Evolutionary conservation across 768 basidiomycete genomes (phyloP), one percentile per base, ranked within the genome.

Genomic region (Podaxis pistillaris): DNA sequence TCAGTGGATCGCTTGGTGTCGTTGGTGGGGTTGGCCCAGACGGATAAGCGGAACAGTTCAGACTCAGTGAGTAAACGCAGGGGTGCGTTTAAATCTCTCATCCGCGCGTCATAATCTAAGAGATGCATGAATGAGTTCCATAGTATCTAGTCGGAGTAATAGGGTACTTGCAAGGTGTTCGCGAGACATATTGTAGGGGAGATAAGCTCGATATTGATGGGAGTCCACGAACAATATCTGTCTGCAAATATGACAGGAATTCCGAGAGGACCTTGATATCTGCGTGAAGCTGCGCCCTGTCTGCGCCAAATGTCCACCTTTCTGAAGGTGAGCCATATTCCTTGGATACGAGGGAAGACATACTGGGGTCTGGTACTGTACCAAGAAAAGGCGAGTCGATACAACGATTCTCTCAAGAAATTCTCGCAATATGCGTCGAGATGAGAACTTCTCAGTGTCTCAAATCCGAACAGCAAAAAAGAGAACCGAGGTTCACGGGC

Each of bases 291-390:
- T 98, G 95, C 4, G 94, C 86, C 2, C 94, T 88, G 73, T 93
- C 93, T 26, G 93, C 91, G n/a, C 96, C 97, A 71, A 88, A 97
- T 3, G 96, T 90, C 96, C 96, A 98, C 68, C 96, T 98, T 68
- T 1, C 24, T 58, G 38, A 28, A n/a, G 62, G 2, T 64, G 54
- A 53, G 46, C 26, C 58, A 30, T 65, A 11, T n/a, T 17, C 8
- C 44, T 49, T 55, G 38, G 47, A n/a, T 26, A 56, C 52, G 41
- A 17, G 36, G 30, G 28, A 56, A 47, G 15, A 69, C 93, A 74
- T 73, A 97, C 96, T 94, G 94, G 8, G 95, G 90, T n/a, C 90
- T 84, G 53, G 89, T 84, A n/a, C 89, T 78, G 75, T 98, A 99
- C 97, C 96, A 98, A 3, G 88, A 84, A 67, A 93, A 93, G 2